phyloP scores from a whole-genome alignment of 306 rosid genomes.

The Albizia julibrissin region DNA sequence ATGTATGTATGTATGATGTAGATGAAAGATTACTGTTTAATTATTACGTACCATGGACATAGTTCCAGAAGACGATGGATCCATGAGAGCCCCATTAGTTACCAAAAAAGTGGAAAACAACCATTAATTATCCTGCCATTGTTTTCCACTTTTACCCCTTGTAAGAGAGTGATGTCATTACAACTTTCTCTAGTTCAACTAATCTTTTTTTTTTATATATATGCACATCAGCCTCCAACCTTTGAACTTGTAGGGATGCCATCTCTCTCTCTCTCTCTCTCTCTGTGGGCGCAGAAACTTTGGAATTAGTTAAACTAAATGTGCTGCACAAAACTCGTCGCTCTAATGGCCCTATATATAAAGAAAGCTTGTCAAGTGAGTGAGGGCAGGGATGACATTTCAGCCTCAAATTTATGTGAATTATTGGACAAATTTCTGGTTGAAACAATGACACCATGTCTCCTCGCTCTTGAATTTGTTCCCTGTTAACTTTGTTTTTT shows the following conservation, averaged over 20 bases:
- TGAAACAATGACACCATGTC: background rate
- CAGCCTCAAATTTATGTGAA: background rate
- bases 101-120: no score
- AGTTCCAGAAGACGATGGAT: no score
- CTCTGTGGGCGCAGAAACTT: background rate
- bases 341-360: background rate
- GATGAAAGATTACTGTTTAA: no score
- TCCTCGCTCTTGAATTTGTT: background rate
- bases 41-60: no score
- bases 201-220: no score
- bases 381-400: background rate
- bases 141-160: no score
- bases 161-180: no score
- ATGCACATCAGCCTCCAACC: background rate
- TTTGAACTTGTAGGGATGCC: background rate
- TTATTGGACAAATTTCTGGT: background rate
- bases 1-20: no score
- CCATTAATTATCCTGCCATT: no score
- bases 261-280: background rate
- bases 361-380: background rate
- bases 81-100: no score
- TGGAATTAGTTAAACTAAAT: no score
- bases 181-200: no score
- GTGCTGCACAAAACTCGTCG: background rate
- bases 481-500: background rate